Evolutionary conservation across 148 eudicot species (phyloP).

Genomic region (Simmondsia chinensis): DNA sequence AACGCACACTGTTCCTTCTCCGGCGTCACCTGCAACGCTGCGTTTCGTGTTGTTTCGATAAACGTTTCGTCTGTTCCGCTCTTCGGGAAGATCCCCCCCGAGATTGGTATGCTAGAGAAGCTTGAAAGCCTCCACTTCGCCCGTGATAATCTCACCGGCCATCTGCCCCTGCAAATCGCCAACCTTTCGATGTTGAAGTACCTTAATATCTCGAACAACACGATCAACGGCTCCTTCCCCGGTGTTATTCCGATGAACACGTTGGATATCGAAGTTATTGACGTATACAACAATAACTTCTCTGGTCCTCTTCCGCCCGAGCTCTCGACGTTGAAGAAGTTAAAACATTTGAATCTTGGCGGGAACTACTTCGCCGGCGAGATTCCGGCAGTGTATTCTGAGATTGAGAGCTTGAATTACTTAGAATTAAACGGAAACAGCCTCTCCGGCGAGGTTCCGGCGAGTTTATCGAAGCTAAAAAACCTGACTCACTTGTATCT

Average conservation of each 20-base stretch:
- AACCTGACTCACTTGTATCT: slow-evolving; percentile 16
- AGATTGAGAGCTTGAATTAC: slow-evolving; percentile 17
- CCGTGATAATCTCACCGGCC: slow-evolving; percentile 43
- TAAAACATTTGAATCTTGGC: slow-evolving; percentile 32
- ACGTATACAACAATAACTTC: slow-evolving; percentile 65
- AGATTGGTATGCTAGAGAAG: slow-evolving; percentile 29
- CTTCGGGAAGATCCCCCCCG: slow-evolving; percentile 42
- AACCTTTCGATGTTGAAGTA: slow-evolving; percentile 20
- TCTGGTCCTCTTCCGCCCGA: slow-evolving; percentile 41
- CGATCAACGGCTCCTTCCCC: slow-evolving; percentile 32
- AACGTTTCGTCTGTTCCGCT: slow-evolving; percentile 27
- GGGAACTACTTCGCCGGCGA: slow-evolving; percentile 73
- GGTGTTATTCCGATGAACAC: slow-evolving; percentile 11
- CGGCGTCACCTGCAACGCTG: slow-evolving; percentile 54
- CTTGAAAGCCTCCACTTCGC: slow-evolving; percentile 39
- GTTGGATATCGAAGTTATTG: slow-evolving; percentile 31
- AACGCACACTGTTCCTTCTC: slow-evolving; percentile 55
- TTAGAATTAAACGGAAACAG: slow-evolving; percentile 49
- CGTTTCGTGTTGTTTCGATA: slow-evolving; percentile 31
- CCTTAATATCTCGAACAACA: slow-evolving; percentile 47
- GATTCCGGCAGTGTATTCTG: slow-evolving; percentile 48
- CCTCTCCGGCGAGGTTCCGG: slow-evolving; percentile 28
- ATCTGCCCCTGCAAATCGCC: slow-evolving; percentile 30
- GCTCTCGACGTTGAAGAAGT: slow-evolving; percentile 15
- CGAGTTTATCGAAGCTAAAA: slow-evolving; percentile 5